These are phyloP conservation scores for Saccharomyces pastorianus DNA, from an alignment of 1,139 yeast species.

Conservation along the genomic window DNA sequence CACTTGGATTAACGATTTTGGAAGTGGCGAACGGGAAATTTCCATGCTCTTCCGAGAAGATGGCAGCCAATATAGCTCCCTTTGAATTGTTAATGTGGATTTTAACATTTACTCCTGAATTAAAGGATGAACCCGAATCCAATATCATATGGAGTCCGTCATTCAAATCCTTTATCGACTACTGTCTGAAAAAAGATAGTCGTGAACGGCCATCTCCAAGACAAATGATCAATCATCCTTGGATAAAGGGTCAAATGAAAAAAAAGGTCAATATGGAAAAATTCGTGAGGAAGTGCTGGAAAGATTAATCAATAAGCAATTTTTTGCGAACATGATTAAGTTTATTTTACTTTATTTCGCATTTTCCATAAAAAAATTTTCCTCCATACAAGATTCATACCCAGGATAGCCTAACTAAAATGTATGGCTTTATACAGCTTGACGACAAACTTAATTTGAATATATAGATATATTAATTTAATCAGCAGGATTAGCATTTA, in stretches of 20 bases:
- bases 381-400: not conserved
- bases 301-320: not conserved
- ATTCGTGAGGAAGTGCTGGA: conserved; percentile 40
- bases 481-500: not conserved
- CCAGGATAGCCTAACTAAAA: conserved; percentile 1
- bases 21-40: conserved; percentile 89
- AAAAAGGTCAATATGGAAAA: conserved; percentile 77
- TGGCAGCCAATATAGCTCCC: conserved; percentile 48
- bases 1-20: conserved; percentile 78
- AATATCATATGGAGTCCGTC: conserved; percentile 76
- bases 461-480: not conserved
- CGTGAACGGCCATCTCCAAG: conserved; percentile 81
- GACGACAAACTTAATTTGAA: not conserved
- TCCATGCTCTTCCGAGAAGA: conserved; percentile 46
- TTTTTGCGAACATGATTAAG: not conserved
- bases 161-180: conserved; percentile 73
- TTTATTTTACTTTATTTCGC: not conserved
- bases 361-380: not conserved
- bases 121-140: conserved; percentile 68
- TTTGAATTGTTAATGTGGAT: conserved; percentile 79
- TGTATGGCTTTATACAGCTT: conserved; percentile 2
- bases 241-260: conserved; percentile 70
- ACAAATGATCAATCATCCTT: conserved; percentile 86
- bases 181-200: conserved; percentile 75
- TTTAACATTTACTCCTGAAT: conserved; percentile 69